A percentile compares a stretch with the other conserved stretches of the same genome.
phyloP scores from a whole-genome alignment of 208 protist species.

The Leishmania martiniquensis region DNA sequence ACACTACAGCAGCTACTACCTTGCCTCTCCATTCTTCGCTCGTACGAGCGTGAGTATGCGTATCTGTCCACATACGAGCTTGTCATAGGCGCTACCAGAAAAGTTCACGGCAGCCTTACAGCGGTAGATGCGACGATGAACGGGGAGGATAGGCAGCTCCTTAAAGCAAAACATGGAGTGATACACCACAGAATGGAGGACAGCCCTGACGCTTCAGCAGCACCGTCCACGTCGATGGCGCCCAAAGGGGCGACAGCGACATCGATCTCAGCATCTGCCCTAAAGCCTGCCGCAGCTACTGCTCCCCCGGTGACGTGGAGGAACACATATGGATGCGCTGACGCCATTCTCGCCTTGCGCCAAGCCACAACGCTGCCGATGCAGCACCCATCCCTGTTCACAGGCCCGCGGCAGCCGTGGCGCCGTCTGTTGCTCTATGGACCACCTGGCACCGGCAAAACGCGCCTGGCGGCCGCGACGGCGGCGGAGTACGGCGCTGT shows the following conservation, averaged over 20 bases:
- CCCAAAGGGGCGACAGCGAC: not conserved
- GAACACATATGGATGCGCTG: slow-evolving; percentile 94
- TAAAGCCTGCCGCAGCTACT: not conserved
- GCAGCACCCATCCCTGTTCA: slow-evolving; percentile 97
- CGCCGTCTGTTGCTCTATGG: slow-evolving; percentile 98
- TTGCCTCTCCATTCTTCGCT: slow-evolving; percentile 42
- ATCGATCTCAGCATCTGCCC: not conserved
- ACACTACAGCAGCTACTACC: slow-evolving; percentile 32
- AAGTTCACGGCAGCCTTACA: slow-evolving; percentile 17
- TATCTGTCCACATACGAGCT: slow-evolving; percentile 18
- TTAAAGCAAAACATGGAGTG: not conserved
- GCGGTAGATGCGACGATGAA: not conserved
- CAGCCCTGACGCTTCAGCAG: not conserved
- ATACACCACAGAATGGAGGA: not conserved
- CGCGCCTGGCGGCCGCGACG: slow-evolving; percentile 98
- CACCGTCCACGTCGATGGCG: not conserved
- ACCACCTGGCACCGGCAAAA: slow-evolving; percentile 98
- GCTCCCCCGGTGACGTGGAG: slow-evolving; percentile 13
- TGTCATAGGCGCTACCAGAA: slow-evolving; percentile 7
- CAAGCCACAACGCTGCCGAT: slow-evolving; percentile 97
- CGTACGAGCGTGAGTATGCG: slow-evolving; percentile 28
- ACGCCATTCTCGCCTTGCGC: slow-evolving; percentile 96
- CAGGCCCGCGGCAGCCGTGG: slow-evolving; percentile 91
- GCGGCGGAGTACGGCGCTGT: slow-evolving; percentile 94
- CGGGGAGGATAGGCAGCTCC: not conserved